Evolutionary conservation across 2,329 filamentous ascomycete species (phyloP).

Genomic region (Fusarium sp.): DNA sequence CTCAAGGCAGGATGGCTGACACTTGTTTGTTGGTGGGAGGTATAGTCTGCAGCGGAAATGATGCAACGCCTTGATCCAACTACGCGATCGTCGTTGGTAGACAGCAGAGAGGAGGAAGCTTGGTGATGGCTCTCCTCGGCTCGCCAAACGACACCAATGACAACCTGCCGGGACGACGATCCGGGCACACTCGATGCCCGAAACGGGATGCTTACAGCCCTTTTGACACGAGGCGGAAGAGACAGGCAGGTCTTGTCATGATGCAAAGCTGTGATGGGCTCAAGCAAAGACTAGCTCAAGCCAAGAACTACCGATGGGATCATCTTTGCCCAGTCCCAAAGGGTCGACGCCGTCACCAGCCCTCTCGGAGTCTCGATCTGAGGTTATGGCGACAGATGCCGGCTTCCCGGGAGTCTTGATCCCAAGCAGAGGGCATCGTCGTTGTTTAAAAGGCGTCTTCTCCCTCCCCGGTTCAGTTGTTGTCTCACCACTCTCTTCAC

Average conservation of each 20-base stretch:
- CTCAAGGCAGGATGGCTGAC: not conserved
- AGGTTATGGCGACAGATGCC: not conserved
- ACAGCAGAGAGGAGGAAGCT: not conserved
- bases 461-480: constrained; percentile 2
- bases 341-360: constrained; percentile 16
- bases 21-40: not conserved
- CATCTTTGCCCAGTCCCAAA: not conserved
- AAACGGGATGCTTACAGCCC: not conserved
- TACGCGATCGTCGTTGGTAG: constrained; percentile 9
- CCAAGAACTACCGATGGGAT: not conserved
- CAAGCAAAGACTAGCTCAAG: not conserved
- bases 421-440: not conserved
- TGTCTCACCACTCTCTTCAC: constrained; percentile 8
- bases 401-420: not conserved
- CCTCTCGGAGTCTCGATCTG: not conserved
- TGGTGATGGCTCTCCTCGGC: not conserved
- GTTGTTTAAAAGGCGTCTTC: constrained; percentile 26
- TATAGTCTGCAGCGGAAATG: constrained; percentile 7
- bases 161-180: not conserved
- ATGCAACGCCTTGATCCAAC: constrained; percentile 7
- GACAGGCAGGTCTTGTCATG: not conserved
- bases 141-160: constrained; percentile 21
- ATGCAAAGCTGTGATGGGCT: constrained; percentile 1
- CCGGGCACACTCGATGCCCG: not conserved
- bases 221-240: not conserved